Evolutionary conservation across 208 protist genomes (phyloP), one percentile per base, ranked within the genome.

Genomic region (Trypanosoma conorhini): DNA sequence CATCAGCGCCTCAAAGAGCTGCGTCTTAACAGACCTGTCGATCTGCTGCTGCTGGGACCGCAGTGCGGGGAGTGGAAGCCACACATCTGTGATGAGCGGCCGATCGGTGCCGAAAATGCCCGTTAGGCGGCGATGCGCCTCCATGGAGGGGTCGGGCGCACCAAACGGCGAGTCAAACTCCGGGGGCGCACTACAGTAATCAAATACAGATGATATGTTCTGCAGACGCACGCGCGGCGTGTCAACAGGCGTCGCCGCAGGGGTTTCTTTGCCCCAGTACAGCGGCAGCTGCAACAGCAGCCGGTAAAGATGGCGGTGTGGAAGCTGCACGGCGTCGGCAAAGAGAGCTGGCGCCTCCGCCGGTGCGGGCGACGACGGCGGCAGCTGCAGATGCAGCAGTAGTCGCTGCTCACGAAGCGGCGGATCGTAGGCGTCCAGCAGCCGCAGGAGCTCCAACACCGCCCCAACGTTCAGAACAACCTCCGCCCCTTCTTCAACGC

Each of bases 201-300:
- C 40, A 67, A 77, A 72, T 19, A 77, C 65, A 33, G 60, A 44
- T 8, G 72, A 77, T 24, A 77, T 72, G 42, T 77, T 77, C 12
- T 30, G 30, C 2, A 67, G 35, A 22, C 50, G 48, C 26, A 77
- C 42, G 28, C 19, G 33, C 22, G 61, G 33, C 42, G 1, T 46
- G 46, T 50, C 50, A 56, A 10, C 59, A 22, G 24, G 5, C 21
- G 21, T 58, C 19, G 12, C 19, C 13, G n/a, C 1, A 61, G 46
- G 19, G 17, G 44, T 26, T 59, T 3, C 35, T 31, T n/a, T n/a
- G 21, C 65, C 58, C 66, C 56, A 77, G 26, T 72, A 28, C 28
- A 63, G 40, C 12, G 64, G 65, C 13, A 77, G 3, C 42, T 72
- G 57, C 30, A 72, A n/a, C 7, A 77, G 38, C n/a, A 77, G 26